These are phyloP conservation scores for Suhomyces atakaporum DNA, from an alignment of 1,139 yeast species.

Conservation along the genomic window DNA sequence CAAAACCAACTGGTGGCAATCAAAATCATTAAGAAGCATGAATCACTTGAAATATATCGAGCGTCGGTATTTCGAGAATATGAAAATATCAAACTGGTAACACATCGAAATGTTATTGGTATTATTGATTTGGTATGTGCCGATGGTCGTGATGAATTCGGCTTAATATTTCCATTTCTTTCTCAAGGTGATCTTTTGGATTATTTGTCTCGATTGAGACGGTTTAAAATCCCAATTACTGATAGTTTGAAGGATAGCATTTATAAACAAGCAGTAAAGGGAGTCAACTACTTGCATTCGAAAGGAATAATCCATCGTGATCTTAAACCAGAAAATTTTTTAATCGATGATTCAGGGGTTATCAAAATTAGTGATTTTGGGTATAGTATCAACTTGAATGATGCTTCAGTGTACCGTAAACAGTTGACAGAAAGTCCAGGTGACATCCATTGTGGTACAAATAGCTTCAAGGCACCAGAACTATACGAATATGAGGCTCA, in stretches of 20 bases:
- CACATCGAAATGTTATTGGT: slow-evolving; percentile 33
- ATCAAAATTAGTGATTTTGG: slow-evolving; percentile 56
- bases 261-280: slow-evolving; percentile 50
- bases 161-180: slow-evolving; percentile 45
- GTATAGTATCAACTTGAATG: slow-evolving; percentile 41
- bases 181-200: slow-evolving; percentile 51
- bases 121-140: slow-evolving; percentile 27
- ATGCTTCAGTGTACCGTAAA: slow-evolving; percentile 18
- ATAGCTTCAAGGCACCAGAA: slow-evolving; percentile 59
- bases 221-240: slow-evolving; percentile 30
- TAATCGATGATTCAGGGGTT: slow-evolving; percentile 47
- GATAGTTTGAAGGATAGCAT: slow-evolving; percentile 45
- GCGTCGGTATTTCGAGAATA: slow-evolving; percentile 32
- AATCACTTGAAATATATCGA: slow-evolving; percentile 18
- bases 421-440: slow-evolving; percentile 24
- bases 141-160: slow-evolving; percentile 20
- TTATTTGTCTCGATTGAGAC: slow-evolving; percentile 39
- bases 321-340: slow-evolving; percentile 56
- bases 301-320: slow-evolving; percentile 52
- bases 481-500: slow-evolving; percentile 33
- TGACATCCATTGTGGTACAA: slow-evolving; percentile 48
- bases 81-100: slow-evolving; percentile 28
- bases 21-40: slow-evolving; percentile 33
- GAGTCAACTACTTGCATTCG: slow-evolving; percentile 47
- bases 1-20: slow-evolving; percentile 24